Conservation (phyloP, 768 basidiomycete genomes). For the Termitomyces sp. region DNA sequence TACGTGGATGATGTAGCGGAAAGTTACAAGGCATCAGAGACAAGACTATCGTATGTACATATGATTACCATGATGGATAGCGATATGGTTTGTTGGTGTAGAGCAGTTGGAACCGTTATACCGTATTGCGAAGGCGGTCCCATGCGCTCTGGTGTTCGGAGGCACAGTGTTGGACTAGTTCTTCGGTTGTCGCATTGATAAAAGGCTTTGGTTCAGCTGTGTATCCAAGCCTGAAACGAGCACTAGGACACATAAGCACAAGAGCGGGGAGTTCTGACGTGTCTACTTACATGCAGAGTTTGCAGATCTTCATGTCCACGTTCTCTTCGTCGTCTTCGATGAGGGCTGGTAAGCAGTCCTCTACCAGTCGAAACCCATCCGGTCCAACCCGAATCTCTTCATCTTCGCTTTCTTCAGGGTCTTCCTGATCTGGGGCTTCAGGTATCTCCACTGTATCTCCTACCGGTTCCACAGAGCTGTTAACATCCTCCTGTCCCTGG, state of each 20-base stretch:
- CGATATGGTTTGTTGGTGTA: neutral
- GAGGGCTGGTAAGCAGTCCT: slow-evolving; percentile 38
- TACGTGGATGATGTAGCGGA: neutral
- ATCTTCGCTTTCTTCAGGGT: slow-evolving; percentile 11
- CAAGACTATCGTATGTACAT: neutral
- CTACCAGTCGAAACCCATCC: slow-evolving; percentile 33
- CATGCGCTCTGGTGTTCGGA: slow-evolving; percentile 44
- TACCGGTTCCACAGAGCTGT: neutral
- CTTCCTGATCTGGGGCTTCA: neutral
- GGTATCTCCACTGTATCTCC: neutral
- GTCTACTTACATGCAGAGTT: slow-evolving; percentile 45
- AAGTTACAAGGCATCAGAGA: neutral
- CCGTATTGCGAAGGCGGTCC: slow-evolving; percentile 29
- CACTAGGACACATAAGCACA: slow-evolving; percentile 19
- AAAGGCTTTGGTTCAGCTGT: slow-evolving; percentile 29
- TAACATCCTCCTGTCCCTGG: neutral
- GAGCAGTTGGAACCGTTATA: neutral
- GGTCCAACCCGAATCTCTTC: slow-evolving; percentile 32
- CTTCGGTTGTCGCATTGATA: slow-evolving; percentile 30
- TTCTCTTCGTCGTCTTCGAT: slow-evolving; percentile 28
- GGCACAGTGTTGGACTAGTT: slow-evolving; percentile 43
- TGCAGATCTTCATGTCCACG: slow-evolving; percentile 31
- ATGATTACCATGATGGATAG: neutral
- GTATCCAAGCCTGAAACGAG: slow-evolving; percentile 26
- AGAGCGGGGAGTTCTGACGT: neutral